Base-by-base conservation (phyloP, 2,329 filamentous ascomycete species). In the Aspergillus aculeatinus region DNA sequence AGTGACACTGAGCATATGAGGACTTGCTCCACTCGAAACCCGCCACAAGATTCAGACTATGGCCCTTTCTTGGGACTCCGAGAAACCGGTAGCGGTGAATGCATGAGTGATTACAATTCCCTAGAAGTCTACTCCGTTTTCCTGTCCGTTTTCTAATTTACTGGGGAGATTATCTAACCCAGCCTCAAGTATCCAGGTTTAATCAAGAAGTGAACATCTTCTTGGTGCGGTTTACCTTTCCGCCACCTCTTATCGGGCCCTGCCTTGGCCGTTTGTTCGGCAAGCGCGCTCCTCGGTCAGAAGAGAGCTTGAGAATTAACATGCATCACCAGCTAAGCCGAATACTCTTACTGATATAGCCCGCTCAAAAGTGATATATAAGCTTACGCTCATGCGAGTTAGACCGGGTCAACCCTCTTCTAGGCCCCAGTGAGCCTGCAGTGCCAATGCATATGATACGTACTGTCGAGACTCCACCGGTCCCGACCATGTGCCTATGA, bases 371-470 rank as follows among this genome's bases (percentile, higher is more conserved):
- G 60, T 64, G 65, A 67, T 60, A 59, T 62, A 60, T 64, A 60
- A 48, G 23, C 35, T 51, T 47, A 52, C 56, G 33, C 56, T 49
- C 29, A 59, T 52, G 48, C 39, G 16, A 47, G 53, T 48, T 61
- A 55, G 50, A 63, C 60, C 55, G 55, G 63, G 62, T 62, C 63
- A 63, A 55, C 49, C 57, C 51, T 53, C 57, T 23, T 51, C 51
- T 31, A 50, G 53, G 53, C 39, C 39, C 9, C 39, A 19, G 39
- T n/a, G 57, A 57, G 51, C 39, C 55, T 57, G 50, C 60, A 64
- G 58, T 57, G 57, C 27, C 23, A 12, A 58, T 62, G 63, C 60
- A 64, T 59, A 59, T 63, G 63, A 63, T 64, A 60, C 59, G 62
- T 60, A 50, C 29, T 57, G 50, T 44, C 16, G 39, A 49, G 39